Evolutionary conservation across 768 basidiomycete species (phyloP).

Genomic region (Tricholomella constricta): DNA sequence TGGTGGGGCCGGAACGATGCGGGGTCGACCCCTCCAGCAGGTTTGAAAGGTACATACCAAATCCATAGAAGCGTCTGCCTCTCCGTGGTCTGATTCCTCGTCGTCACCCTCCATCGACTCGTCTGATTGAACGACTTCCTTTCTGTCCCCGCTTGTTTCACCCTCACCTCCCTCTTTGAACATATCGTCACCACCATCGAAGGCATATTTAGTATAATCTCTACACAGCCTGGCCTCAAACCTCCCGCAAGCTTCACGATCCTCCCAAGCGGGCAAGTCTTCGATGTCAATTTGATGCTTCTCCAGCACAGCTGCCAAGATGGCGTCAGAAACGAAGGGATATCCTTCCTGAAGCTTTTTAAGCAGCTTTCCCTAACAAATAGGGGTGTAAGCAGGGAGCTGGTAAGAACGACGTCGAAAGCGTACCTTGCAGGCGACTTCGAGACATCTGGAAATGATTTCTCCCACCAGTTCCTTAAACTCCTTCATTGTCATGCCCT

Average conservation of each 20-base stretch:
- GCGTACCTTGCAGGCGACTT: constrained; percentile 60
- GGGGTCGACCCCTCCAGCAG: not conserved
- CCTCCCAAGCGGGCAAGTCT: constrained; percentile 56
- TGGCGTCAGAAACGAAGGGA: constrained; percentile 40
- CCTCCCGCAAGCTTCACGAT: constrained; percentile 41
- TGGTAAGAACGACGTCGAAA: not conserved
- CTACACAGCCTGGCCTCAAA: constrained; percentile 58
- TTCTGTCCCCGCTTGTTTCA: not conserved
- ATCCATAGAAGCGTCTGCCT: constrained; percentile 2
- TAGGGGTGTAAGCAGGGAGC: not conserved
- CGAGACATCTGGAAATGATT: constrained; percentile 60
- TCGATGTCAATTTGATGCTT: constrained; percentile 55
- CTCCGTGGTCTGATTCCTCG: not conserved
- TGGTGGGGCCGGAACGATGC: not conserved
- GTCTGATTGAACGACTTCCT: not conserved
- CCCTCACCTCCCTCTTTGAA: not conserved
- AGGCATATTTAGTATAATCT: constrained; percentile 43
- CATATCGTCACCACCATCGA: constrained; percentile 1
- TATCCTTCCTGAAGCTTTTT: constrained; percentile 54
- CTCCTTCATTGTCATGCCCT: constrained; percentile 45
- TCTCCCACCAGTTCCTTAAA: constrained; percentile 54
- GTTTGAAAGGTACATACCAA: constrained; percentile 15
- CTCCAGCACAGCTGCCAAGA: constrained; percentile 48
- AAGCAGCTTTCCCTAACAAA: constrained; percentile 62
- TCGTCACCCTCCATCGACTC: not conserved